phyloP scores from a whole-genome alignment of 805 yeast genomes.

The Dipodascopsis uninucleata region DNA sequence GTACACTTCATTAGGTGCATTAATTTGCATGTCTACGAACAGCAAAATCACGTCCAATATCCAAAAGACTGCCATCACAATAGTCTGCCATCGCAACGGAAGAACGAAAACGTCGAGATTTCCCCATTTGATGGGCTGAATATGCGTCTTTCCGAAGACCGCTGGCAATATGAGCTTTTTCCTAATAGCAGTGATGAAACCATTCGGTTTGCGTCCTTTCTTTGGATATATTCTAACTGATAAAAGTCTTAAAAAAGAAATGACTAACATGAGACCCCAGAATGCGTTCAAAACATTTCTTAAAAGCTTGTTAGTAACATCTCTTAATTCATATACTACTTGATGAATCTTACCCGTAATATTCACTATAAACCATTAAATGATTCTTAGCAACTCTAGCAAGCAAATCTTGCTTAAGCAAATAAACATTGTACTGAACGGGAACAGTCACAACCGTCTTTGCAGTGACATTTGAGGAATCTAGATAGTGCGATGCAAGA shows the following conservation, averaged over 20 bases:
- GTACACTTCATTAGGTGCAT: constrained; percentile 3
- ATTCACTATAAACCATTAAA: constrained; percentile 8
- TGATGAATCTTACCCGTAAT: constrained; percentile 12
- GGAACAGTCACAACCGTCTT: constrained; percentile 8
- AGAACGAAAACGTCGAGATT: constrained; percentile 29
- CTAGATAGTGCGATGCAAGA: constrained; percentile 1
- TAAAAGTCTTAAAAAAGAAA: constrained; percentile 6
- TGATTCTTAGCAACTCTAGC: constrained; percentile 12
- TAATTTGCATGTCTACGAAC: constrained; percentile 21
- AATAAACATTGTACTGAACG: constrained; percentile 3
- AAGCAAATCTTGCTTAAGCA: neutral
- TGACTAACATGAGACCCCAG: constrained; percentile 17
- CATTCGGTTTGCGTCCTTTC: constrained; percentile 5
- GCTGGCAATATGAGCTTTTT: constrained; percentile 32
- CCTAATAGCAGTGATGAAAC: constrained; percentile 14
- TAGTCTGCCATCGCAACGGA: constrained; percentile 43
- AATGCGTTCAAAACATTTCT: constrained; percentile 18
- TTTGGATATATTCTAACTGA: constrained; percentile 5
- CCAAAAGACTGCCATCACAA: constrained; percentile 38
- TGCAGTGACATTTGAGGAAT: constrained; percentile 3
- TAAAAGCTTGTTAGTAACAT: no score
- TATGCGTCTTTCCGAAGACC: constrained; percentile 30
- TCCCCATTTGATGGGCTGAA: constrained; percentile 23
- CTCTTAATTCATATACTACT: no score
- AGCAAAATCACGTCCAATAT: constrained; percentile 35